phyloP scores from a whole-genome alignment of 2,329 filamentous ascomycete genomes.

The Coniella vitis region DNA sequence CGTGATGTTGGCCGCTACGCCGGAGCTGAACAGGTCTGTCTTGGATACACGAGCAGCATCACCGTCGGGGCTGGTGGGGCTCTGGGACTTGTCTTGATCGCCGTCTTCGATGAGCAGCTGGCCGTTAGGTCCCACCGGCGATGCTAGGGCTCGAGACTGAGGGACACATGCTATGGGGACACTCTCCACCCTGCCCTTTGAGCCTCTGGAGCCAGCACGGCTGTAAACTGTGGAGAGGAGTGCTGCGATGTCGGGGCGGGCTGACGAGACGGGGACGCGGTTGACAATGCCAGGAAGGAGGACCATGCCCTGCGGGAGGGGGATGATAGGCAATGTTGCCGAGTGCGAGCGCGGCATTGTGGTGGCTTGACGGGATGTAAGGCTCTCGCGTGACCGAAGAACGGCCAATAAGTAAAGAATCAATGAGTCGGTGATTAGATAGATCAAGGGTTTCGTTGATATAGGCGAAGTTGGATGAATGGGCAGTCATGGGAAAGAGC shows the following conservation, averaged over 20 bases:
- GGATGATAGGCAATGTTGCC: constrained; percentile 65
- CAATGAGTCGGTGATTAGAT: no score
- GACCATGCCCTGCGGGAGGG: constrained; percentile 71
- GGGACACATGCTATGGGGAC: constrained; percentile 86
- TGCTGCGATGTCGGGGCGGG: constrained; percentile 81
- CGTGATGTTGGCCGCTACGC: constrained; percentile 72
- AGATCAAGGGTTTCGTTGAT: no score
- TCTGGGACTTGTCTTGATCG: constrained; percentile 41
- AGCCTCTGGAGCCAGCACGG: constrained; percentile 61
- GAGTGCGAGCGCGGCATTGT: constrained; percentile 31
- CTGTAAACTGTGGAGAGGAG: constrained; percentile 82
- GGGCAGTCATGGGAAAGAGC: no score
- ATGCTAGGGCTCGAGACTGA: constrained; percentile 52
- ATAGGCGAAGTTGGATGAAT: no score
- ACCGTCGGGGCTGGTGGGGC: constrained; percentile 35
- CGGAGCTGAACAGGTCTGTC: constrained; percentile 74
- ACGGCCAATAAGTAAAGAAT: no score
- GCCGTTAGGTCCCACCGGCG: constrained; percentile 65
- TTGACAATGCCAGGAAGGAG: constrained; percentile 81
- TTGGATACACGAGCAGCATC: constrained; percentile 54
- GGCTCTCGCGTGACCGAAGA: no score
- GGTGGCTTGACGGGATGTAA: not conserved
- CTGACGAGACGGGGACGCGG: constrained; percentile 71
- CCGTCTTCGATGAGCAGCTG: constrained; percentile 66
- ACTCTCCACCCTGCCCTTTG: constrained; percentile 54